These are phyloP conservation scores for Parascedosporium putredinis DNA, from an alignment of 2,329 filamentous ascomycete species.

Conservation along the genomic window DNA sequence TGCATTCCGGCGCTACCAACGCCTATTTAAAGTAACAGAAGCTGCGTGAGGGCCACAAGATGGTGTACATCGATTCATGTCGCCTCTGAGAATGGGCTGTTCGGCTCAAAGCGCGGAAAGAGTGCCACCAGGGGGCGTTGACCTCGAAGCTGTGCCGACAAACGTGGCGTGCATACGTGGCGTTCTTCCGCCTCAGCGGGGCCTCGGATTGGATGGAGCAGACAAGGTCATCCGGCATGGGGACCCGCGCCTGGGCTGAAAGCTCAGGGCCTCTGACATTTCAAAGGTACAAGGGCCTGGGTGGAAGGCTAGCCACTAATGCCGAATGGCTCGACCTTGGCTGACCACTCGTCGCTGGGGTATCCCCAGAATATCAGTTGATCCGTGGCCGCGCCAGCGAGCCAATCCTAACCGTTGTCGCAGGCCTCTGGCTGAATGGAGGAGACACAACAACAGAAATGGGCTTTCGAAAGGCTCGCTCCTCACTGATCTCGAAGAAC, in stretches of 20 bases:
- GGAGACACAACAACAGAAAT: too few relatives aligned
- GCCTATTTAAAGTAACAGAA: slow-evolving; percentile 1
- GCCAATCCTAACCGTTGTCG: too few relatives aligned
- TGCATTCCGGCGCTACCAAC: not conserved
- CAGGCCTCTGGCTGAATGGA: too few relatives aligned
- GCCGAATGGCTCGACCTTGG: not conserved
- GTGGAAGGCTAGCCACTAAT: not conserved
- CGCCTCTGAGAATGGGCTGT: not conserved
- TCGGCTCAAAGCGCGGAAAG: not conserved
- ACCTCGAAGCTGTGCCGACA: not conserved
- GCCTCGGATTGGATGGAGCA: not conserved
- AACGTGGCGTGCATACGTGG: slow-evolving; percentile 1
- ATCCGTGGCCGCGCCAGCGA: too few relatives aligned
- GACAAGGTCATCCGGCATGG: not conserved
- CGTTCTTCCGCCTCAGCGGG: not conserved
- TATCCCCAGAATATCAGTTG: not conserved
- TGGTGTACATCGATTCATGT: too few relatives aligned
- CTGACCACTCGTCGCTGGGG: not conserved
- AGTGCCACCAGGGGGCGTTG: not conserved
- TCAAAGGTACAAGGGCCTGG: too few relatives aligned
- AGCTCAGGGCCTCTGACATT: not conserved
- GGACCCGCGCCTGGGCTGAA: not conserved
- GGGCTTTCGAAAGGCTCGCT: not conserved
- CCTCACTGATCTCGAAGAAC: not conserved
- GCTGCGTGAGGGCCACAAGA: not conserved